Conservation (phyloP, 2,329 filamentous ascomycete genomes). For the Pseudocercospora cruenta region DNA sequence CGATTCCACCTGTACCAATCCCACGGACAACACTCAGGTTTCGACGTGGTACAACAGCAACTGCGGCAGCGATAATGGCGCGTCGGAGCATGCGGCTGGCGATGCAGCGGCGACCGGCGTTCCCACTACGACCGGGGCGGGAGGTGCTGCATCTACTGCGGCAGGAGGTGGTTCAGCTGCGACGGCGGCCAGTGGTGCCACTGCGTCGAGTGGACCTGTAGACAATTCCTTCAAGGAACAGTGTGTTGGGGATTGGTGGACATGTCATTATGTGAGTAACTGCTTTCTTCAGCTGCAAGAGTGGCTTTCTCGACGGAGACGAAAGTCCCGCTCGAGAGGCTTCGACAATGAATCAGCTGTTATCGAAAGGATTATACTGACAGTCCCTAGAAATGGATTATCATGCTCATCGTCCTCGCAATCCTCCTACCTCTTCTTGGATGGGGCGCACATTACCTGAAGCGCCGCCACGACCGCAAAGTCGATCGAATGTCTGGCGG, state of each 20-base stretch:
- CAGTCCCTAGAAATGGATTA: constrained; percentile 65
- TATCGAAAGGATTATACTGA: constrained; percentile 13
- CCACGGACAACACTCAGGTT: constrained; percentile 60
- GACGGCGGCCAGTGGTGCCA: not conserved
- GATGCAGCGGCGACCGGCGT: constrained; percentile 13
- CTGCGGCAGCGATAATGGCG: constrained; percentile 58
- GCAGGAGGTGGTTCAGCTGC: constrained; percentile 7
- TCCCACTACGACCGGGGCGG: constrained; percentile 17
- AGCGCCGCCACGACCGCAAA: constrained; percentile 72
- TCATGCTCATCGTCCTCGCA: constrained; percentile 76
- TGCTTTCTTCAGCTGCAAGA: not conserved
- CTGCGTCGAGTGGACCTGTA: not conserved
- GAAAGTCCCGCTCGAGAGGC: not conserved
- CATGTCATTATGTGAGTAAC: constrained; percentile 30
- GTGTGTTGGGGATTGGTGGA: constrained; percentile 31
- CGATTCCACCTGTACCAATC: constrained; percentile 51
- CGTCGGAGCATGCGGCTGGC: constrained; percentile 32
- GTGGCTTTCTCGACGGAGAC: not conserved
- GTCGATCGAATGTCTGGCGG: constrained; percentile 53
- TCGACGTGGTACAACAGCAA: constrained; percentile 71
- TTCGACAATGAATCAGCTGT: too few species aligned
- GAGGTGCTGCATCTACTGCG: not conserved
- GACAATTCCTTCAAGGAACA: constrained; percentile 7
- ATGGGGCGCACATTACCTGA: constrained; percentile 70
- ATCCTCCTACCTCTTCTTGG: constrained; percentile 70